These are phyloP conservation scores for Incumbomyces lentus DNA, from an alignment of 2,329 filamentous ascomycete species.

Conservation along the genomic window DNA sequence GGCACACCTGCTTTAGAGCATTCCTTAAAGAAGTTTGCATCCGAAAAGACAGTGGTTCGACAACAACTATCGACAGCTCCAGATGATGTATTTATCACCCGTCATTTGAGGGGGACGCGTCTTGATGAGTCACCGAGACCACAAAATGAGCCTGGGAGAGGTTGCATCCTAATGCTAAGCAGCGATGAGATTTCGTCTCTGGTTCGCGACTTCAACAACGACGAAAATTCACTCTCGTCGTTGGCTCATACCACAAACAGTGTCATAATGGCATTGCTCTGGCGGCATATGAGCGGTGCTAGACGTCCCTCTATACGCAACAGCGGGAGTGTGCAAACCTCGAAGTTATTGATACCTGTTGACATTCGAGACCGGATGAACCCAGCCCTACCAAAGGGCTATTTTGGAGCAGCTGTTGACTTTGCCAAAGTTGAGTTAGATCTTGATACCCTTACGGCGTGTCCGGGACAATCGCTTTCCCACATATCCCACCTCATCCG, in stretches of 20 bases:
- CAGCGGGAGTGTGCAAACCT: conserved; percentile 21
- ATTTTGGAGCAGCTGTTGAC: conserved; percentile 32
- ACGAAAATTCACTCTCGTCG: not conserved
- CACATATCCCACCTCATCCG: conserved; percentile 28
- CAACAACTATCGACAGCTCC: conserved; percentile 14
- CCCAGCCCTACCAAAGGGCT: conserved; percentile 27
- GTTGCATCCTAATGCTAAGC: conserved; percentile 17
- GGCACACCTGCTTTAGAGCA: not conserved
- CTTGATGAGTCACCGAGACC: conserved; percentile 2
- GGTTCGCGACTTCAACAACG: not conserved
- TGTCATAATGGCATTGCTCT: conserved; percentile 25
- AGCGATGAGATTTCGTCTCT: not conserved
- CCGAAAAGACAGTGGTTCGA: conserved; percentile 14
- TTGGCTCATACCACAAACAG: conserved; percentile 1
- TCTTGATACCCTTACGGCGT: conserved; percentile 22
- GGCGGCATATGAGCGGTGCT: conserved; percentile 25
- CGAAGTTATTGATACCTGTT: conserved; percentile 30
- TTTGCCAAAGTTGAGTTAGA: conserved; percentile 24
- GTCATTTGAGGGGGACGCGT: conserved; percentile 12
- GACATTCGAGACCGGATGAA: conserved; percentile 29
- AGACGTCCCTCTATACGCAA: conserved; percentile 25
- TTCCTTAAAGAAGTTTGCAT: conserved; percentile 13
- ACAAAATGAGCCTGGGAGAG: conserved; percentile 12
- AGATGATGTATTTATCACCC: conserved; percentile 10
- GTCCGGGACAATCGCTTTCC: conserved; percentile 20